Base-by-base conservation (phyloP, 2,329 filamentous ascomycete genomes). In the Xylaria sp. region DNA sequence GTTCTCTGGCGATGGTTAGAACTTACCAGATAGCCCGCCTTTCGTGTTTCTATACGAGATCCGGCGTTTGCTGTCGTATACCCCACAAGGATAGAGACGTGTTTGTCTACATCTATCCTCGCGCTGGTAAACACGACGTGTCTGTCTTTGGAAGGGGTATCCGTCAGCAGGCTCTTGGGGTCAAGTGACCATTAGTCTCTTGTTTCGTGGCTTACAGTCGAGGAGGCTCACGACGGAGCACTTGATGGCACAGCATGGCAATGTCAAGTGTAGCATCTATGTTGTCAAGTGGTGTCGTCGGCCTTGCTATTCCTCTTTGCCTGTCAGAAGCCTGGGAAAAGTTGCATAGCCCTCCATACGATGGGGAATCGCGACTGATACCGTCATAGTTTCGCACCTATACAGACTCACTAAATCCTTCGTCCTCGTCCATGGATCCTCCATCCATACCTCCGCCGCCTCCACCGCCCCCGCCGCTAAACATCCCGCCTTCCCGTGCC, bases 401-500 rank as follows among this genome's bases (percentile, higher is more conserved):
- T 66, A 83, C 81, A 44, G 82, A 84, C 66, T 77, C 80, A 11
- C 71, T 83, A 55, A 83, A 80, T 70, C 75, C 74, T 9, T 78
- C 74, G 59, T 75, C 71, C 57, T 72, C 75, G 47, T 79, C 80
- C 23, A 73, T 84, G 66, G 79, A 80, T 59, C 83, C 82, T 52
- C 84, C 82, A 1, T 84, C 83, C 10, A 80, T 85, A 52, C 82
- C 76, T 2, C 82, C 83, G 5, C 83, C 84, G 2, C 82, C 81
- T 1, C 82, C 84, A 0, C 88, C 88, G n/a, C 89, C 86, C 19
- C 87, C 90, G 37, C 91, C 92, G 10, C 79, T 96, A 69, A 94
- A 93, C 72, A 86, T 93, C 42, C 87, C 90, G 0, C 92, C 93
- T 1, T 95, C 91, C 6, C 86, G 93, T 55, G 93, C 93, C 6